These are phyloP conservation scores for Mycena belliarum DNA, from an alignment of 768 basidiomycete species.

Conservation along the genomic window DNA sequence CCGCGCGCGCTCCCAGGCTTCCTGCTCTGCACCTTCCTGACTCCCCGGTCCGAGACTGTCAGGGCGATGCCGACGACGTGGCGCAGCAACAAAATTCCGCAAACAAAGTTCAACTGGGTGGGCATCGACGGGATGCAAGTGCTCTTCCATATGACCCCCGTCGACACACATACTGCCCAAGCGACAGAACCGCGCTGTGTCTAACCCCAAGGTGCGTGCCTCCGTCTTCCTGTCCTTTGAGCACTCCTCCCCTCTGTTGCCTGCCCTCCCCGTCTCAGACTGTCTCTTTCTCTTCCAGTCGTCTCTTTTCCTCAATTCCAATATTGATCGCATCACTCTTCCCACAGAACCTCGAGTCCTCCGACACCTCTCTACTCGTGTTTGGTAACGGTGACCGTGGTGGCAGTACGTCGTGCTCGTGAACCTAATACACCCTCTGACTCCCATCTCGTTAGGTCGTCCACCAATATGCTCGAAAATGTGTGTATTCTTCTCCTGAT, in stretches of 20 bases:
- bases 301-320: too few relatives aligned
- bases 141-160: conserved; percentile 96
- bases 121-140: conserved; percentile 95
- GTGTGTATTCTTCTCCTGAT: too few relatives aligned
- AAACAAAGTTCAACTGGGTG: conserved; percentile 96
- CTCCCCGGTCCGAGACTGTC: too few relatives aligned
- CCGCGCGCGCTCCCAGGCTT: too few relatives aligned
- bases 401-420: conserved; percentile 46
- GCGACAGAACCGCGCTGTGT: conserved; percentile 81
- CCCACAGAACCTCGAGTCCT: conserved; percentile 77
- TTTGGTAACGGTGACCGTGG: conserved; percentile 99
- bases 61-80: neutral
- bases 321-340: too few relatives aligned
- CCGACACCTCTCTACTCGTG: conserved; percentile 75
- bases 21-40: too few relatives aligned
- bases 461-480: conserved; percentile 92
- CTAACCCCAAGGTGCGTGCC: conserved; percentile 77
- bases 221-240: too few relatives aligned
- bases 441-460: conserved; percentile 29
- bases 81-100: conserved; percentile 84
- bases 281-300: too few relatives aligned
- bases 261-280: too few relatives aligned
- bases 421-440: neutral
- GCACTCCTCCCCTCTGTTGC: too few relatives aligned
- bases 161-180: conserved; percentile 92